Percentiles rank a stretch among this genome's conserved stretches.
Conservation (phyloP, 129 eudicot genomes). For the Pseudognaphalium luteoalbum region DNA sequence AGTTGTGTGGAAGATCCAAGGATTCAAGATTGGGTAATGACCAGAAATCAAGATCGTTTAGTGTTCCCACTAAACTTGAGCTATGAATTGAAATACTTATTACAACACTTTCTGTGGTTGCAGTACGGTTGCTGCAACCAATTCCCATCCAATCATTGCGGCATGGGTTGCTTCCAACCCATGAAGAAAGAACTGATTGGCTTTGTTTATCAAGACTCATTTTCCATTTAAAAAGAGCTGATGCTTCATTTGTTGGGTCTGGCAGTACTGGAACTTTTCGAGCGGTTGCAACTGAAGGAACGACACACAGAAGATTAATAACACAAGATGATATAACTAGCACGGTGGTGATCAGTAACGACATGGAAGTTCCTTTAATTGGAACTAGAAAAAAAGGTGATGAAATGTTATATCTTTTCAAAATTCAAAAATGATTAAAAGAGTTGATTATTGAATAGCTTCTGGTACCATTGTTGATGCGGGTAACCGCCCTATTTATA, state of each 20-base stretch:
- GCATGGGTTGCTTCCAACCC: slow-evolving; percentile 37
- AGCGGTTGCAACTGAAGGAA: not conserved
- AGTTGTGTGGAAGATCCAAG: slow-evolving; percentile 26
- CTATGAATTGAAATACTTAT: slow-evolving; percentile 9
- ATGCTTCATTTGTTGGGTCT: slow-evolving; percentile 10
- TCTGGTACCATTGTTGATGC: no score
- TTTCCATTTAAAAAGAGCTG: slow-evolving; percentile 39
- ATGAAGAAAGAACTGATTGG: slow-evolving; percentile 24
- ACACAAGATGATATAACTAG: no score
- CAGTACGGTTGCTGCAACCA: slow-evolving; percentile 24
- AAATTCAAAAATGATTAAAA: no score
- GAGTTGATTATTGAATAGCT: no score
- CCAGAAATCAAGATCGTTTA: slow-evolving; percentile 29
- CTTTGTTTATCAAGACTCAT: slow-evolving; percentile 29
- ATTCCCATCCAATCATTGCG: slow-evolving; percentile 34
- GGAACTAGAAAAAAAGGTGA: no score
- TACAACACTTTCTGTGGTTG: slow-evolving; percentile 11
- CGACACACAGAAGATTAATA: no score
- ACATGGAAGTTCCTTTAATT: no score
- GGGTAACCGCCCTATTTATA: no score
- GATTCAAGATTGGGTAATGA: slow-evolving; percentile 23
- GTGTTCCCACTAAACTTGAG: slow-evolving; percentile 32
- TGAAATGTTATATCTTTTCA: no score
- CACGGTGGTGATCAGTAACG: no score
- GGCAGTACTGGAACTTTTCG: not conserved